Evolutionary conservation across 345 rosid genomes (phyloP).

Genomic region (Xanthoceras sorbifolium): DNA sequence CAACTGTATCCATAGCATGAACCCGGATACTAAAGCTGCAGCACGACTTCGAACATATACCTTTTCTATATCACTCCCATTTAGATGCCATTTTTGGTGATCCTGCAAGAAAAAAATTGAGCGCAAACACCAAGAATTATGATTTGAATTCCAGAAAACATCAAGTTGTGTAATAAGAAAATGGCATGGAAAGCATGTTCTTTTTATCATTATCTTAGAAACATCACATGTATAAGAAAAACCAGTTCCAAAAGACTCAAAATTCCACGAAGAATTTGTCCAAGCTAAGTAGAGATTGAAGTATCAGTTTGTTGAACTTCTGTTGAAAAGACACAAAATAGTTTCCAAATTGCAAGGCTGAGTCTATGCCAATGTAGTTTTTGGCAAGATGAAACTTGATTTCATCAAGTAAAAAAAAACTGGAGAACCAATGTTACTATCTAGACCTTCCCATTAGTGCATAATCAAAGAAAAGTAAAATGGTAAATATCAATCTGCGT

Average conservation of each 20-base stretch:
- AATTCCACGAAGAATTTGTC: too few species aligned
- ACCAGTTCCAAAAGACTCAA: too few species aligned
- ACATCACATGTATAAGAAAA: too few species aligned
- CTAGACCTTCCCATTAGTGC: too few species aligned
- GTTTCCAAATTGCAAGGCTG: background rate
- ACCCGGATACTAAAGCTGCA: background rate
- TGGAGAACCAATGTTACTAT: background rate
- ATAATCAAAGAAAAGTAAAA: too few species aligned
- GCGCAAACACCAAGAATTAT: background rate
- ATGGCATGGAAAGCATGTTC: too few species aligned
- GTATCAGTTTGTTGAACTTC: too few species aligned
- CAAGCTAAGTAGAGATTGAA: too few species aligned
- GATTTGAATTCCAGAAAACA: background rate
- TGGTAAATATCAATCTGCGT: too few species aligned
- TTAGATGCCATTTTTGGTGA: background rate
- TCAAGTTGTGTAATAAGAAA: too few species aligned
- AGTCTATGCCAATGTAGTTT: background rate
- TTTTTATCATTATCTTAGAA: too few species aligned
- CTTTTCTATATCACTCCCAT: constrained; percentile 11
- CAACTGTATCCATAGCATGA: background rate
- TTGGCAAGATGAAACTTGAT: background rate
- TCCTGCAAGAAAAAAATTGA: constrained; percentile 1
- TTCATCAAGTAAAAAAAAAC: background rate
- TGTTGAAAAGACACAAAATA: background rate
- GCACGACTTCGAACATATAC: background rate